Percentiles rank a stretch among this genome's conserved stretches.
Evolutionary conservation across 805 yeast genomes (phyloP).

Genomic region (Zygosaccharomyces gambellarensis): DNA sequence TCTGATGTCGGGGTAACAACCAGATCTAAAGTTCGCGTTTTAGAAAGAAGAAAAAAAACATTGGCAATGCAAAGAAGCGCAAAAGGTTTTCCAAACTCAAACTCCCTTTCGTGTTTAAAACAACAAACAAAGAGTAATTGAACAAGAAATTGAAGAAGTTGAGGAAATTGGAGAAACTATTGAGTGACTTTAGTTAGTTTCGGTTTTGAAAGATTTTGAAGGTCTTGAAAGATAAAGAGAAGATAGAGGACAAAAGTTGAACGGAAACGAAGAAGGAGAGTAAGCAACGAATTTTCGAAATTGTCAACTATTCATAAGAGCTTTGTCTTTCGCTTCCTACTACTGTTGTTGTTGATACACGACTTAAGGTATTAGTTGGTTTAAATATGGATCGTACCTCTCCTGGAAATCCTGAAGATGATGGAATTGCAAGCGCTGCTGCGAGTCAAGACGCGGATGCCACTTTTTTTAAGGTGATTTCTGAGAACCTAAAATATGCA

Average conservation of each 20-base stretch:
- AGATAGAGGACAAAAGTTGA: not conserved
- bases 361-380: not conserved
- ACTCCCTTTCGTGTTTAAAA: conserved; percentile 3
- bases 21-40: not conserved
- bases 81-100: not conserved
- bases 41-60: not conserved
- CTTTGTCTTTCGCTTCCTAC: not conserved
- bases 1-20: not conserved
- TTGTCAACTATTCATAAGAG: not conserved
- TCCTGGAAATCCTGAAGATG: conserved; percentile 12
- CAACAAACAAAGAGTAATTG: not conserved
- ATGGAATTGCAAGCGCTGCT: conserved; percentile 6
- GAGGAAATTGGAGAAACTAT: not conserved
- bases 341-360: not conserved
- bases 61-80: conserved; percentile 2
- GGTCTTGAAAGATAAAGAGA: not conserved
- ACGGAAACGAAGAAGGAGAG: not conserved
- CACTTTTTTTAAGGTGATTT: conserved; percentile 26
- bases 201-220: not conserved
- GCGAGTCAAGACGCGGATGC: conserved; percentile 23
- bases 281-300: not conserved
- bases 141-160: not conserved
- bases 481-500: conserved; percentile 29
- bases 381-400: conserved; percentile 8
- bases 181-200: not conserved